Evolutionary conservation across 768 basidiomycete genomes (phyloP).

Genomic region (Saitozyma sp.): DNA sequence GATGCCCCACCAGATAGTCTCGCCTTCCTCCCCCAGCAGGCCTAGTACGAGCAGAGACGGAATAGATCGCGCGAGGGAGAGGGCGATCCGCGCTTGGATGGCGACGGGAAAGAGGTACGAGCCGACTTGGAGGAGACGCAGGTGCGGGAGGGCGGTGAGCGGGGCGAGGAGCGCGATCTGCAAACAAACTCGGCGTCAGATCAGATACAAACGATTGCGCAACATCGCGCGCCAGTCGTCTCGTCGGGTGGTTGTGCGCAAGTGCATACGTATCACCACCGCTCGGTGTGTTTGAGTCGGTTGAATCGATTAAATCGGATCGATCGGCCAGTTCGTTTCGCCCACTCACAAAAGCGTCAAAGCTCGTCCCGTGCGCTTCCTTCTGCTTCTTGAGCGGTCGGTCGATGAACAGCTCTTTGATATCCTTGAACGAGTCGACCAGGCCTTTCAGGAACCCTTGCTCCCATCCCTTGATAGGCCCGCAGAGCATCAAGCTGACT

Average conservation of each 20-base stretch:
- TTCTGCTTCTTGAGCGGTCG: constrained; percentile 39
- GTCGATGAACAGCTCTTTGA: constrained; percentile 50
- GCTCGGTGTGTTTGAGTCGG: too few relatives aligned
- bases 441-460: constrained; percentile 32
- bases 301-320: too few relatives aligned
- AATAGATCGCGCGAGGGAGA: constrained; percentile 20
- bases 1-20: constrained; percentile 49
- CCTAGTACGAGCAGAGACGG: constrained; percentile 39
- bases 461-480: constrained; percentile 46
- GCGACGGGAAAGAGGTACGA: constrained; percentile 36
- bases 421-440: constrained; percentile 30
- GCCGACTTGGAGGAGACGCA: constrained; percentile 46
- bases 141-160: constrained; percentile 27
- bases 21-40: constrained; percentile 39
- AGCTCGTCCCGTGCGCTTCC: constrained; percentile 23
- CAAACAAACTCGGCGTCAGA: too few relatives aligned
- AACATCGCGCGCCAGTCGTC: too few relatives aligned
- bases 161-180: constrained; percentile 37
- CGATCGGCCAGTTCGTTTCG: too few relatives aligned
- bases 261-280: too few relatives aligned
- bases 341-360: constrained; percentile 37
- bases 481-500: constrained; percentile 45
- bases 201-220: background rate
- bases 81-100: constrained; percentile 25
- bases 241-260: too few relatives aligned